Evolutionary conservation across 331 rosid species (phyloP).

Genomic region (Quercus tomentella): DNA sequence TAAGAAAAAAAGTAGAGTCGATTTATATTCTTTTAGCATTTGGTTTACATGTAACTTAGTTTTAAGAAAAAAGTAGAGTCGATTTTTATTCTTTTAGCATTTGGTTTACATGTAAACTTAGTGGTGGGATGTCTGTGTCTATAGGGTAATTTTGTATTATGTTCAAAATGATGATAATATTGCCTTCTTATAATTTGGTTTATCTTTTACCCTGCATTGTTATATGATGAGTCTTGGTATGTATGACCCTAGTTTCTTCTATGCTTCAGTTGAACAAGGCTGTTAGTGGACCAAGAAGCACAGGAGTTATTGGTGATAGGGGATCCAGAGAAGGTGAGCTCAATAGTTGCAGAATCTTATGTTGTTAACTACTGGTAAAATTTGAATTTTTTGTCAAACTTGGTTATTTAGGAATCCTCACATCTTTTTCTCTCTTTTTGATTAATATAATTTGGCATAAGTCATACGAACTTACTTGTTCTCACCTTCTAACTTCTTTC

Average conservation of each 20-base stretch:
- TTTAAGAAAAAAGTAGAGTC: not conserved
- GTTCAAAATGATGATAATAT: not conserved
- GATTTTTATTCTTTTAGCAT: not conserved
- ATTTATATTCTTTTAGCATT: not conserved
- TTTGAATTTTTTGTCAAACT: not conserved
- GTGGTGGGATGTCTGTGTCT: not conserved
- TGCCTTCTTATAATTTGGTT: not conserved
- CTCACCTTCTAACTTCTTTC: not conserved
- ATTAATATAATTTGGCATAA: not conserved
- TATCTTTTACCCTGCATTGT: not conserved
- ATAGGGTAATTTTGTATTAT: not conserved
- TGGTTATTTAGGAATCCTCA: not conserved
- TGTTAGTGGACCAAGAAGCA: slow-evolving; percentile 54
- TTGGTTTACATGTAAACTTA: not conserved
- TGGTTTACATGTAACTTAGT: not conserved
- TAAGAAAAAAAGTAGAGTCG: not conserved
- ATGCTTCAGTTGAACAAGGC: slow-evolving; percentile 55
- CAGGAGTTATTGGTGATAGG: slow-evolving; percentile 67
- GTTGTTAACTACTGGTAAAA: not conserved
- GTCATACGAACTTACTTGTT: not conserved
- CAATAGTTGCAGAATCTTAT: not conserved
- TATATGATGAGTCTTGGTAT: not conserved
- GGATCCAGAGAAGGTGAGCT: slow-evolving; percentile 87
- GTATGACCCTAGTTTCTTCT: slow-evolving; percentile 9
- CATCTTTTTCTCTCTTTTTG: not conserved